Evolutionary conservation across 2,329 filamentous ascomycete genomes (phyloP), one percentile per base, ranked within the genome.

Genomic region (Stemphylium beticola): DNA sequence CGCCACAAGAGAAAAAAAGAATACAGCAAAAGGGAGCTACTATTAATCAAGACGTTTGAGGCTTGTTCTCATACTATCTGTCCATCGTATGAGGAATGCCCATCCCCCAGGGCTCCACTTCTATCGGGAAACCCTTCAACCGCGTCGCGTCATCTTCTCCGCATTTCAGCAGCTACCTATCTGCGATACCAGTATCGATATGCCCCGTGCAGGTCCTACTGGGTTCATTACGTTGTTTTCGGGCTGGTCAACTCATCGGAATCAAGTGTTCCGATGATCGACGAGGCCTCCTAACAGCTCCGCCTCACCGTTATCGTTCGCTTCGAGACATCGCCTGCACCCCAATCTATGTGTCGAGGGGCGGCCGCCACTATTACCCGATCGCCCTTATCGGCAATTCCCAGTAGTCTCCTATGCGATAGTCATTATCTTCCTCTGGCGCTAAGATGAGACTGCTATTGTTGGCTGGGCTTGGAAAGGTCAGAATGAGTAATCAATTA

Each of bases 201-300:
- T 17, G 5, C 22, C 8, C 17, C 2, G 22, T 24, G 12, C 33
- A 29, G 33, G n/a, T 15, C 17, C 17, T 44, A 8, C 17, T 34
- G 15, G 15, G 22, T 29, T 20, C 20, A 17, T 14, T 17, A 11
- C 14, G n/a, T 22, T 37, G 15, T 17, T 29, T 32, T 44, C 31
- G 31, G 17, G 31, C 18, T 26, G 39, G 40, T 32, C 40, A 7
- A 7, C 8, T 24, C 8, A 48, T 53, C 43, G 50, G 50, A 41
- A 53, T 31, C 24, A 46, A 42, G 29, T n/a, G 20, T 53, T 31
- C 43, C 50, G 50, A 53, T 33, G 31, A 53, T 53, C 31, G 31
- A 40, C 20, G 17, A 20, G 29, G 49, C 42, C 14, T 40, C 29
- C 49, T 29, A 36, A 37, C 38, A 42, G 36, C 50, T 43, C 50